Base-by-base conservation (phyloP, 75 land plant genomes). In the Gnetum montanum region DNA sequence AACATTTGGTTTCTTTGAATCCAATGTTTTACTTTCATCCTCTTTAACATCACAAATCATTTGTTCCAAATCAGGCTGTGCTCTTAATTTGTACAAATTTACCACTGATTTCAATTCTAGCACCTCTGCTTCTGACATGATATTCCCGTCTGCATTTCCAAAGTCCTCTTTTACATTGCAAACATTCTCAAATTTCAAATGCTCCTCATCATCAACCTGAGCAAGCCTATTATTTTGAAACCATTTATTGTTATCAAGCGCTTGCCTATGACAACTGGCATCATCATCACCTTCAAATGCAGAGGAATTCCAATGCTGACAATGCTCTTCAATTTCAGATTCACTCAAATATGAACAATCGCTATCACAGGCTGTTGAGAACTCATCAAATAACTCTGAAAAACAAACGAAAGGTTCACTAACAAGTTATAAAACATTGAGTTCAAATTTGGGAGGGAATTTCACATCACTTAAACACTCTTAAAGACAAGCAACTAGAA, bases 251-350 rank as follows among this genome's bases (percentile, higher is more conserved):
- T 75, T 76, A 34, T 72, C 76, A 31, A 75, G 71, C 15, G 70
- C 55, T 27, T 63, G 75, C 55, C 79, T 64, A 35, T 30, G 58
- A 48, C 71, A 75, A 24, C 79, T 76, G 10, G 70, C 70, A 62
- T 75, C 79, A 45, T 75, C 76, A 43, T 75, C 79, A 65, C 71
- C 76, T 33, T 75, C 79, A 60, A 71, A 75, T 49, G 79, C 56
- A 54, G 71, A 75, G 4, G 76, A 75, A 49, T 72, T 76, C n/a
- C n/a, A n/a, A n/a, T n/a, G n/a, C n/a, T n/a, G n/a, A 23, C 73
- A 69, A 13, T 65, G 60, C 43, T 50, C 66, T 18, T 51, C 54
- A 51, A 51, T 51, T n/a, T 33, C 33, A 19, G 34, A 51, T 51
- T 51, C 54, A 51, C 54, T 51, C 22, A 31, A 31, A n/a, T n/a